Evolutionary conservation across 176 grass and related monocot species (phyloP).

Genomic region (Carex pumila): DNA sequence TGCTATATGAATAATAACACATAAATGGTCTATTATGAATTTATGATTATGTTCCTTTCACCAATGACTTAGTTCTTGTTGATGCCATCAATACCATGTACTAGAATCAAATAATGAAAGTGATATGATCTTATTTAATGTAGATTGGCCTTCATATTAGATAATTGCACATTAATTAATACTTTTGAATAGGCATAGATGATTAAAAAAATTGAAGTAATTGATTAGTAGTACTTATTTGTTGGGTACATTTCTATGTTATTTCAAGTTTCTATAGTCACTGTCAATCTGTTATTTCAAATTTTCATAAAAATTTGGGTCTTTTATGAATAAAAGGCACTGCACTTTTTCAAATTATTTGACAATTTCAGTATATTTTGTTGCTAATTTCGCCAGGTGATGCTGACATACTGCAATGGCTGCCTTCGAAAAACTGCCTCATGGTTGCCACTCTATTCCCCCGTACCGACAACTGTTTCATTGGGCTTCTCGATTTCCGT

Average conservation of each 20-base stretch:
- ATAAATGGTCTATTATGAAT: not conserved
- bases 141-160: not conserved
- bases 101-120: not conserved
- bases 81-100: not conserved
- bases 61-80: not conserved
- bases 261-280: not conserved
- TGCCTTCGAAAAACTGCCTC: constrained; percentile 39
- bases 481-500: constrained; percentile 81
- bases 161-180: not conserved
- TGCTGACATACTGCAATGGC: constrained; percentile 94
- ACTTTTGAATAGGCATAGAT: not conserved
- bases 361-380: not conserved
- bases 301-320: not conserved
- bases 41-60: not conserved
- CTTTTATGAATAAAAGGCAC: not conserved
- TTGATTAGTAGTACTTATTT: not conserved
- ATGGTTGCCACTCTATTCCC: constrained; percentile 94
- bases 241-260: not conserved
- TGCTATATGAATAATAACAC: not conserved
- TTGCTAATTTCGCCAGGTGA: constrained; percentile 26
- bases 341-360: not conserved
- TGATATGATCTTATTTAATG: not conserved
- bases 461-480: constrained; percentile 76
- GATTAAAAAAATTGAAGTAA: not conserved
- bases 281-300: not conserved